Evolutionary conservation across 495 filamentous ascomycete species (phyloP).

Genomic region (Gamarada debralockiae): DNA sequence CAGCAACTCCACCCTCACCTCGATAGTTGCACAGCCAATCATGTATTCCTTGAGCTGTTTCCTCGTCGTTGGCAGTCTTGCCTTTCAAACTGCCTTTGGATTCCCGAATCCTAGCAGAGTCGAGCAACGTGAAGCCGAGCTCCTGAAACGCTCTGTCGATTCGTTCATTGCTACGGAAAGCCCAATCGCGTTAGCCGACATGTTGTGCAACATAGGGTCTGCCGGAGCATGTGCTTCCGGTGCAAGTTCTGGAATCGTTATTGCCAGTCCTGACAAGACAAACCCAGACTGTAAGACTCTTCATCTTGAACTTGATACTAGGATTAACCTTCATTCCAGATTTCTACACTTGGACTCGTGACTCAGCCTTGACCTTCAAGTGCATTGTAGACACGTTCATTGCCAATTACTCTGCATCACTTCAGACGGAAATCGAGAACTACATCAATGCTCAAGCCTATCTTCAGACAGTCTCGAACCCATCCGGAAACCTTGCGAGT

Average conservation of each 20-base stretch:
- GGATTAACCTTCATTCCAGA: constrained; percentile 31
- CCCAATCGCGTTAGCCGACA: constrained; percentile 41
- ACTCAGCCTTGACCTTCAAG: constrained; percentile 53
- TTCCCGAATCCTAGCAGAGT: constrained; percentile 30
- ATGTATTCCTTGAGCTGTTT: constrained; percentile 43
- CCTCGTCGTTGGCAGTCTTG: constrained; percentile 40
- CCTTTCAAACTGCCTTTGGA: constrained; percentile 42
- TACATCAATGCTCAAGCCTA: constrained; percentile 50
- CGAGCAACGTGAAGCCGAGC: constrained; percentile 32
- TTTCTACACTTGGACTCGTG: constrained; percentile 61
- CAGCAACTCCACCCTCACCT: constrained; percentile 13
- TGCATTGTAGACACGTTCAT: constrained; percentile 48
- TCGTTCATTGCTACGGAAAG: constrained; percentile 42
- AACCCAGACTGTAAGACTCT: constrained; percentile 48
- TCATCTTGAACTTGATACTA: background rate
- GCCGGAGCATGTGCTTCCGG: constrained; percentile 43
- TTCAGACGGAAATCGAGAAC: constrained; percentile 44
- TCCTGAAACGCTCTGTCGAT: constrained; percentile 44
- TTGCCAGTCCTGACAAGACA: constrained; percentile 48
- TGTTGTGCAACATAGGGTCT: constrained; percentile 56
- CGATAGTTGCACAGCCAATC: constrained; percentile 25
- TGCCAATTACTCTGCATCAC: constrained; percentile 30
- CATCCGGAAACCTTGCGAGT: constrained; percentile 45
- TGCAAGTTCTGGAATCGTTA: constrained; percentile 46
- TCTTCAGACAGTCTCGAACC: constrained; percentile 51